Conservation (phyloP, 2,329 filamentous ascomycete species). For the Cercospora beticola region DNA sequence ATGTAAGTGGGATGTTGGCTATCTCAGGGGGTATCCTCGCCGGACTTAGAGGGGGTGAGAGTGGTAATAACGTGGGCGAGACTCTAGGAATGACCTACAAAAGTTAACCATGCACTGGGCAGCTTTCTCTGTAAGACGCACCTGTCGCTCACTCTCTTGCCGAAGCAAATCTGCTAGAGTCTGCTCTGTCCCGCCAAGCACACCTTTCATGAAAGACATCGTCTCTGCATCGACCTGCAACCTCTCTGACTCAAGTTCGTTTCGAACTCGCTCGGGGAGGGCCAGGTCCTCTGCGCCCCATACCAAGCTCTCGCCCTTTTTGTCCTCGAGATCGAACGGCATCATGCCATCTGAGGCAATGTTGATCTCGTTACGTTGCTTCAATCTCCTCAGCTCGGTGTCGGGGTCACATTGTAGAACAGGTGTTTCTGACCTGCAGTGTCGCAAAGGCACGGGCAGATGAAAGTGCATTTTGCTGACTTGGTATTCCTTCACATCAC, state of each 20-base stretch:
- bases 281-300: slow-evolving; percentile 39
- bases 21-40: slow-evolving; percentile 26
- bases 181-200: slow-evolving; percentile 28
- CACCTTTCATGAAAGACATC: slow-evolving; percentile 40
- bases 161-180: slow-evolving; percentile 19
- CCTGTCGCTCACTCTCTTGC: slow-evolving; percentile 33
- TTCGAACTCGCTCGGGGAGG: slow-evolving; percentile 19
- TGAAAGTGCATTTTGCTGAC: slow-evolving; percentile 10
- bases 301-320: slow-evolving; percentile 46
- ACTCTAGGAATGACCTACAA: slow-evolving; percentile 36
- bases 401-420: slow-evolving; percentile 49
- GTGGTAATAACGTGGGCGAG: slow-evolving; percentile 51
- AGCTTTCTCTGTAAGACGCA: background rate
- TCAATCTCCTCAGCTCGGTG: slow-evolving; percentile 45
- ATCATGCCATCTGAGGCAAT: slow-evolving; percentile 19
- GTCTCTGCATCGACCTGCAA: slow-evolving; percentile 40
- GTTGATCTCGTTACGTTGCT: slow-evolving; percentile 27
- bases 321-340: slow-evolving; percentile 40
- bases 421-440: slow-evolving; percentile 48
- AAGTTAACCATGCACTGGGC: slow-evolving; percentile 23
- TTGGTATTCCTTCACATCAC: slow-evolving; percentile 3
- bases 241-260: slow-evolving; percentile 37
- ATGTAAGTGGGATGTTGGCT: slow-evolving; percentile 36
- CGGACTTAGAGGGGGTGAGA: slow-evolving; percentile 43
- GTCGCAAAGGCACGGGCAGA: slow-evolving; percentile 1